Percentiles rank a stretch among this genome's conserved stretches.
phyloP scores from a whole-genome alignment of 2,329 filamentous ascomycete species.

The Claviceps purpurea region DNA sequence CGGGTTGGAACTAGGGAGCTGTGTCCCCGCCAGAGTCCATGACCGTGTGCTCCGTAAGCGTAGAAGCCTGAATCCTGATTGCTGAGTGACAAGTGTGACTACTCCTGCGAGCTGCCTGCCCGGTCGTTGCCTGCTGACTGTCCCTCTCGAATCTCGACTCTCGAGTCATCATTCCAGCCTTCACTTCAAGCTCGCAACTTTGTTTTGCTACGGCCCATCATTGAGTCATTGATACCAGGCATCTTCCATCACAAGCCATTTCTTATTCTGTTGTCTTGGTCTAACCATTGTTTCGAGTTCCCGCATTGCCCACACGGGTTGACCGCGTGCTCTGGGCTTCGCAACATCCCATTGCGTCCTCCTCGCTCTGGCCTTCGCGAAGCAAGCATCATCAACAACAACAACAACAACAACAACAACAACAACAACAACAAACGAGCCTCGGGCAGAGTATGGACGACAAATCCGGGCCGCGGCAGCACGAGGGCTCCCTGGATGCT shows the following conservation, averaged over 20 bases:
- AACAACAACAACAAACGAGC: neutral
- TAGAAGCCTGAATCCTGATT: neutral
- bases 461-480: slow-evolving; percentile 22
- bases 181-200: neutral
- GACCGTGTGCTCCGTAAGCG: slow-evolving; percentile 1
- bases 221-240: neutral
- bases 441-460: slow-evolving; percentile 22
- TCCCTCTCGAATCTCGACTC: neutral
- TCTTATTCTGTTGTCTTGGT: neutral
- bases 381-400: neutral
- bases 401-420: neutral
- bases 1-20: neutral
- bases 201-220: neutral
- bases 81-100: neutral
- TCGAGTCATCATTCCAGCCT: neutral
- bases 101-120: neutral
- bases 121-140: neutral
- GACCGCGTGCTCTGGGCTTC: neutral
- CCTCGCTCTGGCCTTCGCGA: neutral
- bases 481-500: slow-evolving; percentile 16
- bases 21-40: neutral
- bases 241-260: neutral
- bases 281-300: neutral
- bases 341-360: neutral
- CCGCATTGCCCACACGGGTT: neutral